Evolutionary conservation across 352 stramenopile species (phyloP), one percentile per base, ranked within the genome.

Genomic region (Globisporangium middletonii): DNA sequence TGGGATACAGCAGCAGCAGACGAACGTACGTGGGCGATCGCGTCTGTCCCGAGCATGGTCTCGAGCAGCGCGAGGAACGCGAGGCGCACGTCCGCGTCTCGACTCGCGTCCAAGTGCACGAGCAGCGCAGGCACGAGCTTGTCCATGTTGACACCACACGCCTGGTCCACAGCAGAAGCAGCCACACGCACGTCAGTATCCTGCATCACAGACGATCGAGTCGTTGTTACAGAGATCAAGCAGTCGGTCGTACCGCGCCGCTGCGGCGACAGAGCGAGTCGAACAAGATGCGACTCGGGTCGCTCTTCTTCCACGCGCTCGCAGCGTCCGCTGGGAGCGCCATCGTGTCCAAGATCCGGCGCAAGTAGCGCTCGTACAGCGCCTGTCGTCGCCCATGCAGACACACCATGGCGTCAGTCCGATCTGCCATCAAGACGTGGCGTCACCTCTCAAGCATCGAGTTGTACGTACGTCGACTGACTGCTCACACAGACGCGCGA

Each of bases 11-110:
- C 18, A 49, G 45, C 16, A 28, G 27, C 28, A 28, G 59, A 50
- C 41, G 37, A 28, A 46, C 53, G n/a, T 57, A 91, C 83, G 69
- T 81, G 69, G 53, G 53, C 71, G 19, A 88, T 78, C 11, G 62
- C 49, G 46, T 86, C 71, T 19, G 62, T 74, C 15, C 77, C 70
- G 15, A 94, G 73, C 77, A 94, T 87, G 4, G 85, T 90, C 64
- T 95, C 81, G 13, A 95, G 60, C 33, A 95, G 72, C n/a, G 83
- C 83, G 50, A 94, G 74, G 59, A 92, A 94, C 33, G 80, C 72
- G 18, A 94, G 67, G 4, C 84, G 80, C 43, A 94, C 75, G 59
- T 92, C 82, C 6, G 82, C 75, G 43, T 91, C 84, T 35, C 79
- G 75, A n/a, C 61, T 53, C 33, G 79, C 67, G 11, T 86, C 77